phyloP scores from a whole-genome alignment of 495 filamentous ascomycete species.

The Penicillium egyptiacum region DNA sequence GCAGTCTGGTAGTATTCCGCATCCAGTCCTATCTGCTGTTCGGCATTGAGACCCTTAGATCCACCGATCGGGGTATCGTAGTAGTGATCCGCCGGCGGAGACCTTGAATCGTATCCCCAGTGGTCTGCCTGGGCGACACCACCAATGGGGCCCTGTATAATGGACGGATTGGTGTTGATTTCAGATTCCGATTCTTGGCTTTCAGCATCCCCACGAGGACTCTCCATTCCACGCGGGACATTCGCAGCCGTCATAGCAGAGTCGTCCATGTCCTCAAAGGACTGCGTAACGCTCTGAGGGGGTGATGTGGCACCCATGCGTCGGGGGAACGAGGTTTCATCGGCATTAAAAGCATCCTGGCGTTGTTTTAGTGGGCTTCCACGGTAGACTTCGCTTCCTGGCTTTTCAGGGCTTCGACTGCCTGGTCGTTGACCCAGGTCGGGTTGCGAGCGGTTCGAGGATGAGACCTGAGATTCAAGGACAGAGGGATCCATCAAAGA shows the following conservation, averaged over 20 bases:
- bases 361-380: constrained; percentile 50
- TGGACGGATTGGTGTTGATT: constrained; percentile 74
- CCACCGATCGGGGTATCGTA: constrained; percentile 43
- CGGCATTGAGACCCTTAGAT: constrained; percentile 30
- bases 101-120: constrained; percentile 54
- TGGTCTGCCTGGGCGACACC: constrained; percentile 51
- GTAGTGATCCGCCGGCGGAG: constrained; percentile 46
- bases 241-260: constrained; percentile 61
- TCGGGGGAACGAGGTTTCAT: constrained; percentile 47
- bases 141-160: constrained; percentile 67
- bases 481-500: constrained; percentile 80
- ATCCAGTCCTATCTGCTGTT: constrained; percentile 34
- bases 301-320: constrained; percentile 61
- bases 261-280: constrained; percentile 54
- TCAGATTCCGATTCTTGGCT: constrained; percentile 57
- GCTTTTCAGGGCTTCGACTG: constrained; percentile 26
- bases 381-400: constrained; percentile 20
- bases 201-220: constrained; percentile 61
- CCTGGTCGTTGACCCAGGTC: constrained; percentile 31
- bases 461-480: constrained; percentile 39
- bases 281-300: constrained; percentile 72
- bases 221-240: constrained; percentile 53
- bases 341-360: constrained; percentile 41
- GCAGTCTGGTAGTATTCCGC: constrained; percentile 45
- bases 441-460: constrained; percentile 37